A percentile compares a stretch with the other conserved stretches of the same genome.
Evolutionary conservation across 2,329 filamentous ascomycete genomes (phyloP).

Genomic region (Cyphellophora europaea): DNA sequence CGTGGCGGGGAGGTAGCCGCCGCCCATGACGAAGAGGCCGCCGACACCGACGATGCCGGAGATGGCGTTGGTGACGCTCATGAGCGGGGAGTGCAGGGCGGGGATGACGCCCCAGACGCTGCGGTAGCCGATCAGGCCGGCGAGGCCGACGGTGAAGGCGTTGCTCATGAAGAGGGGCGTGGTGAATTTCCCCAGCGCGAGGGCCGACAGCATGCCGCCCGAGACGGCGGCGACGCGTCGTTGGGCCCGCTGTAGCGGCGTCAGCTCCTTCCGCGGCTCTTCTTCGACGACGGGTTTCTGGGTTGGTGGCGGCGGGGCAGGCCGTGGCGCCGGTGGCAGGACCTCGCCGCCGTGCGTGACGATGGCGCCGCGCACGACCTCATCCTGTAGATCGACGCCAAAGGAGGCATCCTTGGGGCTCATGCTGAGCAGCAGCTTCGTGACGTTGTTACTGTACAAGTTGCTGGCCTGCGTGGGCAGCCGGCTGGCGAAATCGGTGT

Average conservation of each 20-base stretch:
- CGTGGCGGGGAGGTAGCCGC: slow-evolving; percentile 66
- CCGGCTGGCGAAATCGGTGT: slow-evolving; percentile 79
- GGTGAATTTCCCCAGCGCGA: slow-evolving; percentile 72
- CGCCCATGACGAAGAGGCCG: slow-evolving; percentile 80
- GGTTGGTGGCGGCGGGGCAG: slow-evolving; percentile 44
- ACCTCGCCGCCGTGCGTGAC: slow-evolving; percentile 71
- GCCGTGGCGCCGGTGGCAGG: slow-evolving; percentile 64
- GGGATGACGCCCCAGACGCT: slow-evolving; percentile 81
- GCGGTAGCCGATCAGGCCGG: slow-evolving; percentile 77
- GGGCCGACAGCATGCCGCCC: slow-evolving; percentile 64
- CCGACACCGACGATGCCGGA: slow-evolving; percentile 82
- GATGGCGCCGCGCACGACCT: slow-evolving; percentile 77
- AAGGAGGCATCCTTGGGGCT: slow-evolving; percentile 67
- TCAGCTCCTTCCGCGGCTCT: slow-evolving; percentile 56
- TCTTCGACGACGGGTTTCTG: slow-evolving; percentile 44
- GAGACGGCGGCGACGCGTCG: slow-evolving; percentile 68
- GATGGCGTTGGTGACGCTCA: slow-evolving; percentile 91
- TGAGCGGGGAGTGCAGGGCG: slow-evolving; percentile 76
- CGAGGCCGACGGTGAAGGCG: slow-evolving; percentile 73
- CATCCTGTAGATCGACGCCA: slow-evolving; percentile 70
- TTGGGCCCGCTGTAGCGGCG: slow-evolving; percentile 71
- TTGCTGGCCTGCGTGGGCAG: slow-evolving; percentile 84
- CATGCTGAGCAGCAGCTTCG: slow-evolving; percentile 78
- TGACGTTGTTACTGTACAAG: slow-evolving; percentile 88
- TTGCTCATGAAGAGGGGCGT: slow-evolving; percentile 82